A percentile compares a stretch with the other conserved stretches of the same genome.
These are phyloP conservation scores for Acorus gramineus DNA, from an alignment of 106 monocot species.

Conservation along the genomic window DNA sequence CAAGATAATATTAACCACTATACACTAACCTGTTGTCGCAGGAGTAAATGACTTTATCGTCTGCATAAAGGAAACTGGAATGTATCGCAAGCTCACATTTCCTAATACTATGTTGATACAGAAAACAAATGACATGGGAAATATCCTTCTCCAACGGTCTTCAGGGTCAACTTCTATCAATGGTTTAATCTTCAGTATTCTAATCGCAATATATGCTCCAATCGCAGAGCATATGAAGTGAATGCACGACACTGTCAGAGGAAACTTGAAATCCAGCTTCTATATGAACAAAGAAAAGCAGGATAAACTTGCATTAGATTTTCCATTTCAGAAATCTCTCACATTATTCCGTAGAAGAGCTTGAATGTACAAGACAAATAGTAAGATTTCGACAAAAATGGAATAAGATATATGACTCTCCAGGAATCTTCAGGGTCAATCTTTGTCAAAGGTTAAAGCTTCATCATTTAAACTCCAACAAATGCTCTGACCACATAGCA, in stretches of 20 bases:
- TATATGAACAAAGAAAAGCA: constrained; percentile 19
- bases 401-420: too few species aligned
- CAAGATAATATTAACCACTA: too few species aligned
- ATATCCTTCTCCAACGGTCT: constrained; percentile 96
- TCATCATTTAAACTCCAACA: too few species aligned
- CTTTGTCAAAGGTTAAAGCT: too few species aligned
- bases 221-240: constrained; percentile 92
- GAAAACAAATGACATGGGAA: constrained; percentile 97
- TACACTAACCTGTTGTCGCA: constrained; percentile 74
- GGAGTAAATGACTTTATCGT: constrained; percentile 98
- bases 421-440: too few species aligned
- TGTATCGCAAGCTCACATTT: constrained; percentile 95
- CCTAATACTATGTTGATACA: constrained; percentile 96
- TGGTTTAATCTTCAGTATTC: constrained; percentile 66
- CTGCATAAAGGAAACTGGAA: constrained; percentile 98
- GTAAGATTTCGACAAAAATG: too few species aligned
- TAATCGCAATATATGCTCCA: constrained; percentile 83
- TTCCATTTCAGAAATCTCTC: too few species aligned
- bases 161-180: constrained; percentile 80
- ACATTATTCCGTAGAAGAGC: too few species aligned
- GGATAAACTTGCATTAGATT: not conserved
- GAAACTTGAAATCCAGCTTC: constrained; percentile 96
- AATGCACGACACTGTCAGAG: constrained; percentile 80
- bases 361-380: too few species aligned
- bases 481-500: too few species aligned